These are phyloP conservation scores for Lentinula lateritia DNA, from an alignment of 768 basidiomycete species.

Conservation along the genomic window DNA sequence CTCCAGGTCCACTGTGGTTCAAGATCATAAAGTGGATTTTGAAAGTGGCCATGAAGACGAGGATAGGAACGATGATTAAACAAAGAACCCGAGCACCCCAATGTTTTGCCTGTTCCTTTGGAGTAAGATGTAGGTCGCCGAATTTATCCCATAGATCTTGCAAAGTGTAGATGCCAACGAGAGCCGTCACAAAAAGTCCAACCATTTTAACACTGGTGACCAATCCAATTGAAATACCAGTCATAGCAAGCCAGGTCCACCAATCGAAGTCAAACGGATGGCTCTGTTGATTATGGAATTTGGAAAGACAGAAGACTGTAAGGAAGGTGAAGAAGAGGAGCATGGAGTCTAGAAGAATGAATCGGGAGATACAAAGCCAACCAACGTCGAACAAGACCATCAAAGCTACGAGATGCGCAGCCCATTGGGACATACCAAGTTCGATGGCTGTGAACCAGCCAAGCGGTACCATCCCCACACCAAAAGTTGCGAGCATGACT, in stretches of 20 bases:
- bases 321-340: conserved; percentile 98
- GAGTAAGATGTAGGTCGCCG: conserved; percentile 88
- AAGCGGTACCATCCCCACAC: conserved; percentile 91
- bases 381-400: conserved; percentile 95
- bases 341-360: conserved; percentile 98
- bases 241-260: conserved; percentile 95
- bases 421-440: conserved; percentile 85
- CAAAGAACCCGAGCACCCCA: conserved; percentile 85
- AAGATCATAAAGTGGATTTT: conserved; percentile 95
- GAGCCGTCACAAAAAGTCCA: conserved; percentile 89
- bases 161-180: conserved; percentile 94
- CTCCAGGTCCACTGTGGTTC: conserved; percentile 92
- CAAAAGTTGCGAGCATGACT: conserved; percentile 90
- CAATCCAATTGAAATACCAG: conserved; percentile 91
- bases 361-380: conserved; percentile 95
- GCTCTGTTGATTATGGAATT: conserved; percentile 96
- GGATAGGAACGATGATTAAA: conserved; percentile 83
- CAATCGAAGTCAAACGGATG: conserved; percentile 95
- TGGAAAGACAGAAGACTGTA: conserved; percentile 89
- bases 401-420: conserved; percentile 85
- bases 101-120: conserved; percentile 82
- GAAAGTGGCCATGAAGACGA: conserved; percentile 93
- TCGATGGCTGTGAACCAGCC: conserved; percentile 97
- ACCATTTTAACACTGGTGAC: conserved; percentile 98
- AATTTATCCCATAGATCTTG: conserved; percentile 99